Conservation (phyloP, 2,329 filamentous ascomycete genomes). For the Diaporthe ilicicola region DNA sequence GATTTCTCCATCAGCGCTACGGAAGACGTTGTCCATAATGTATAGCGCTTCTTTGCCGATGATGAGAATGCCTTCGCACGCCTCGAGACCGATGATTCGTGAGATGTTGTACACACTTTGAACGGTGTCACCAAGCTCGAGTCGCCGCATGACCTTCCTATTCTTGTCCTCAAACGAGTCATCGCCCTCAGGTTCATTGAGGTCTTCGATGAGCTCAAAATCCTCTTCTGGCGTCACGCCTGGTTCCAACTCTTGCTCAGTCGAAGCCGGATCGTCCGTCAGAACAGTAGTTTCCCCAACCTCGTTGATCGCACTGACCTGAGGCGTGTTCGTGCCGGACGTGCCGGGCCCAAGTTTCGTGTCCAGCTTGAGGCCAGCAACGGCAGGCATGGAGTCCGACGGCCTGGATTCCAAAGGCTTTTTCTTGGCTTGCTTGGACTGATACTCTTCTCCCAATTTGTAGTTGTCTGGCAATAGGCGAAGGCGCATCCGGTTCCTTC, state of each 20-base stretch:
- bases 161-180: slow-evolving; percentile 96
- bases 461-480: slow-evolving; percentile 83
- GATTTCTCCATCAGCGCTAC: slow-evolving; percentile 93
- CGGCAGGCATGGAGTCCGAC: slow-evolving; percentile 34
- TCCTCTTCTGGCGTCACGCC: slow-evolving; percentile 76
- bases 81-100: slow-evolving; percentile 90
- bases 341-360: slow-evolving; percentile 41
- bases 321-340: slow-evolving; percentile 19
- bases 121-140: slow-evolving; percentile 90
- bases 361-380: slow-evolving; percentile 32
- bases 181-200: slow-evolving; percentile 79
- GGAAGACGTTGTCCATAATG: slow-evolving; percentile 96
- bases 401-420: slow-evolving; percentile 37
- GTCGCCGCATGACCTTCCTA: slow-evolving; percentile 92
- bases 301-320: slow-evolving; percentile 27
- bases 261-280: slow-evolving; percentile 37
- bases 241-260: slow-evolving; percentile 39
- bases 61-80: slow-evolving; percentile 91
- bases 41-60: slow-evolving; percentile 92
- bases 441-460: slow-evolving; percentile 75
- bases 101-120: slow-evolving; percentile 96
- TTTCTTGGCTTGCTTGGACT: slow-evolving; percentile 69
- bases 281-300: slow-evolving; percentile 32
- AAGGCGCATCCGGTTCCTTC: slow-evolving; percentile 92
- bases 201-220: slow-evolving; percentile 95